These are phyloP conservation scores for Sclerotinia sclerotiorum DNA, from an alignment of 2,329 filamentous ascomycete genomes.

Conservation along the genomic window DNA sequence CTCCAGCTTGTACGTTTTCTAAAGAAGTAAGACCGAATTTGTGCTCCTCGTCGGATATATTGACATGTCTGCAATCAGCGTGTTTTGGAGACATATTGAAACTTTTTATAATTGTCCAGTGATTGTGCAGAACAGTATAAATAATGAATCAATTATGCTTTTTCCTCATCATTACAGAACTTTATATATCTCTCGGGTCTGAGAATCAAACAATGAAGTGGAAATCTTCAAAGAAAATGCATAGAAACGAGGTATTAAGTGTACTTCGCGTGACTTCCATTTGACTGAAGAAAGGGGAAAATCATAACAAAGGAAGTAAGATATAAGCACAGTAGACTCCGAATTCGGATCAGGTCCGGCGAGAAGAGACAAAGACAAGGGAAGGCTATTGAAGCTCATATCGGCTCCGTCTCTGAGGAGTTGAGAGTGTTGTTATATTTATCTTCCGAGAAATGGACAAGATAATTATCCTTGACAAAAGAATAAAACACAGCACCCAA, in stretches of 20 bases:
- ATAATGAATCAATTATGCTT: not conserved
- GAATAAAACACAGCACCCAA: too few species aligned
- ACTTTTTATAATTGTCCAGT: not conserved
- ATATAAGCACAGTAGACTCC: not conserved
- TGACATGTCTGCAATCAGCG: not conserved
- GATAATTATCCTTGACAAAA: too few species aligned
- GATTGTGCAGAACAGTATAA: not conserved
- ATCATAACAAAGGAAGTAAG: not conserved
- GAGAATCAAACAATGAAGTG: not conserved
- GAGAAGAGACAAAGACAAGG: not conserved
- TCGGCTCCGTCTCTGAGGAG: too few species aligned
- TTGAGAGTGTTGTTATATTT: not conserved
- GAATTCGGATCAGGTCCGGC: not conserved
- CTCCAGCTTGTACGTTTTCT: slow-evolving; percentile 17
- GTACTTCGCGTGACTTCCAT: not conserved
- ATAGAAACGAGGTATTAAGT: not conserved
- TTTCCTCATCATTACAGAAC: not conserved
- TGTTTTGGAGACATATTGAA: slow-evolving; percentile 1
- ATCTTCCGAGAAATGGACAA: not conserved
- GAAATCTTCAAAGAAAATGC: slow-evolving; percentile 4
- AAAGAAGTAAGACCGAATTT: slow-evolving; percentile 1
- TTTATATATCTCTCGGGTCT: not conserved
- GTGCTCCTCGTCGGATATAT: slow-evolving; percentile 18
- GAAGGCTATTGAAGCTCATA: not conserved
- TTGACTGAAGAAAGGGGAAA: not conserved